Evolutionary conservation across 371 early-diverging fungal genomes (phyloP), one percentile per base, ranked within the genome.

Genomic region (Basidiobolus meristosporus): DNA sequence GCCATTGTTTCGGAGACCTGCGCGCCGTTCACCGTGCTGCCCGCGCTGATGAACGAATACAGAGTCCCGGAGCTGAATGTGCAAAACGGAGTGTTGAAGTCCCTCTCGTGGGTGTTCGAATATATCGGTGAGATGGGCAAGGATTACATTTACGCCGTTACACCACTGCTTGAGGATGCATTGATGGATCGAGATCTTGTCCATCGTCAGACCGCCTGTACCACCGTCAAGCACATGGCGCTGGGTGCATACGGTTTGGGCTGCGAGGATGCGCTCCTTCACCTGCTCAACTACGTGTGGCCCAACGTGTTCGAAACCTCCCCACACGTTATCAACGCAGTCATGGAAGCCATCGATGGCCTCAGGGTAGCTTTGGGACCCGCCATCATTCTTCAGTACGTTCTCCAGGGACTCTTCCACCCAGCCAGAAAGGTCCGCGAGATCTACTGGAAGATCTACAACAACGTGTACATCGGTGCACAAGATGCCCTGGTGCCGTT

Each of bases 31-130:
- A 96, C 96, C 7, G 90, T 98, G 11, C 61, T 97, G 4, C 98
- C 98, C 1, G 92, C 95, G 2, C 60, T 98, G 17, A 89, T 98
- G 93, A 90, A 91, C 63, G 98, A 97, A 60, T 98, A 98, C 64
- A 82, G 93, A 28, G 88, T 93, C 3, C 96, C 98, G 1, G 96
- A 95, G 48, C 65, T 91, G 19, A 95, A 95, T 53, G 95, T 97
- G 15, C 97, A 97, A 61, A 93, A 95, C 53, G 97, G 98, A 53
- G 95, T 96, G 1, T 62, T 97, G 40, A 96, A 96, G 50, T 78
- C 89, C 0, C 54, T 98, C 40, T 72, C 87, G 3, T 95, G 91
- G 65, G 60, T 96, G 48, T 97, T 98, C 49, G 97, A 96, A 70
- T 96, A 96, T 49, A 88, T 93, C 46, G 93, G 95, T 39, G 83